Base-by-base conservation (phyloP, 2,329 filamentous ascomycete genomes). In the Myriosclerotinia scirpicola region DNA sequence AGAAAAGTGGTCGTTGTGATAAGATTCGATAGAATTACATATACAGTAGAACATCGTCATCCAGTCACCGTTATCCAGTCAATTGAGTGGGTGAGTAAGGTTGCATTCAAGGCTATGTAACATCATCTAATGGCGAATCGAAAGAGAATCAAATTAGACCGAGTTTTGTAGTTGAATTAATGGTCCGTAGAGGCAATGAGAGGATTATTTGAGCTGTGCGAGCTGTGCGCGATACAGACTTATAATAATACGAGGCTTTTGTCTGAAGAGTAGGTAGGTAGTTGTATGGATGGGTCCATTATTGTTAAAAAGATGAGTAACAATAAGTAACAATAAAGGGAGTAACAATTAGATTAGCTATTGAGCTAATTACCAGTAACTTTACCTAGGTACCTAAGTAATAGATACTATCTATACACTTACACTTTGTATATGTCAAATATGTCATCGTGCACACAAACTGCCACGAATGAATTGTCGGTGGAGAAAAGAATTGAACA, bases 381-480 rank as follows among this genome's bases (percentile, higher is more conserved):
- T n/a, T n/a, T n/a, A n/a, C n/a, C n/a, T n/a, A n/a, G n/a, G n/a
- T n/a, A n/a, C n/a, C n/a, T n/a, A n/a, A n/a, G n/a, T n/a, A n/a
- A n/a, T n/a, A n/a, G n/a, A n/a, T n/a, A n/a, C n/a, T n/a, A n/a
- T n/a, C n/a, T n/a, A n/a, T n/a, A n/a, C n/a, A n/a, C n/a, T n/a
- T n/a, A n/a, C 12, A 14, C n/a, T 36, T 34, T 17, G 7, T 22
- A 26, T 12, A 20, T 15, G 6, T 36, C 15, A 30, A 9, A 62
- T 50, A 62, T 62, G 59, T 62, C 59, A 62, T 62, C 46, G 59
- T 62, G 59, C 46, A 30, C 46, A n/a, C 17, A 36, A 30, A 22
- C 7, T 52, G 59, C 59, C 59, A 62, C 59, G 46, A 62, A 62
- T 44, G 59, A 40, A 62, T 62, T 20, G 22, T 62, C 46, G 58